Percentiles rank a stretch among this genome's conserved stretches.
phyloP scores from a whole-genome alignment of 208 protist genomes.

The Leishmania braziliensis region DNA sequence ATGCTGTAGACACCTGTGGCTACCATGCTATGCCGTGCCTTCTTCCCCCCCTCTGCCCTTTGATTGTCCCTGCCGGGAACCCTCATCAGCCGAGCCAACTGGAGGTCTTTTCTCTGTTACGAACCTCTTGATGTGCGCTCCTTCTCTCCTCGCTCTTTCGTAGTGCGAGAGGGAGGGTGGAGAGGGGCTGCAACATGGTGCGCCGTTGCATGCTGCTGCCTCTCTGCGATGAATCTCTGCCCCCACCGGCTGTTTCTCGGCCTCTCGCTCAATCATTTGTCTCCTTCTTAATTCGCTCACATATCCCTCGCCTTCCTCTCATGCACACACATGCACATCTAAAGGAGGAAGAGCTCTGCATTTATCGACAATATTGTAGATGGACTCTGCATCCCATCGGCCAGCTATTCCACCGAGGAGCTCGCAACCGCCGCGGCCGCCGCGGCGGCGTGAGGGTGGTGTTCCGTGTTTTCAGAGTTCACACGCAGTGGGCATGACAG shows the following conservation, averaged over 20 bases:
- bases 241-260: not conserved
- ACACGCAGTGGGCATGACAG: conserved; percentile 4
- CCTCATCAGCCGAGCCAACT: not conserved
- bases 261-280: not conserved
- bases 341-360: not conserved
- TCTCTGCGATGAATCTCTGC: not conserved
- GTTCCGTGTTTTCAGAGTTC: conserved; percentile 12
- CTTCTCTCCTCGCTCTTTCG: not conserved
- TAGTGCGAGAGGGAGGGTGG: not conserved
- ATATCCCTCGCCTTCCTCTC: not conserved
- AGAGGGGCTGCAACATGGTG: not conserved
- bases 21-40: not conserved
- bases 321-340: conserved; percentile 8
- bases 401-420: conserved; percentile 6
- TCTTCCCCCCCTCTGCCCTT: not conserved
- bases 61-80: not conserved
- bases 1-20: not conserved
- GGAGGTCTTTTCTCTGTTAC: not conserved
- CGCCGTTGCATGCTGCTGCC: not conserved
- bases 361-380: not conserved
- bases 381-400: not conserved
- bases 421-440: conserved; percentile 2
- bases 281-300: not conserved
- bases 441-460: not conserved
- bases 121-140: not conserved